Conservation (phyloP, 805 yeast species). For the Saturnispora besseyi region DNA sequence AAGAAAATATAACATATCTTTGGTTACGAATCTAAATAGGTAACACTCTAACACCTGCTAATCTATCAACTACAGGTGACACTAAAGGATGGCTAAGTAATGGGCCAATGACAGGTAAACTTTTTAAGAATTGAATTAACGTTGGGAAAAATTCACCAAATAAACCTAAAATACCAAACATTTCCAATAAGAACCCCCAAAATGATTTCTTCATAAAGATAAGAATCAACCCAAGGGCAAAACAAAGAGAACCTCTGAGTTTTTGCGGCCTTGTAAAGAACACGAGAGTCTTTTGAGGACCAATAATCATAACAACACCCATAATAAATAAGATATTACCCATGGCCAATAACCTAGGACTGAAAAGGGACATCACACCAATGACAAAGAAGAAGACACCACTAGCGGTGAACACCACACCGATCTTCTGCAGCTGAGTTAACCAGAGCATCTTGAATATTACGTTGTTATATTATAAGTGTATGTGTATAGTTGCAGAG, state of each 20-base stretch:
- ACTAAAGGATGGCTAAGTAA: conserved; percentile 68
- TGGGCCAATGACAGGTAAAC: conserved; percentile 84
- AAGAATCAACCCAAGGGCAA: conserved; percentile 62
- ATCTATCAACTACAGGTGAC: conserved; percentile 63
- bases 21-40: conserved; percentile 38
- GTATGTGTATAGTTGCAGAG: neutral
- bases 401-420: conserved; percentile 86
- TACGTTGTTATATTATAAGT: neutral
- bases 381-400: conserved; percentile 71
- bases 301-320: conserved; percentile 83
- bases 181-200: conserved; percentile 75
- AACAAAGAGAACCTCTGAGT: conserved; percentile 77
- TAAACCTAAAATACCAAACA: conserved; percentile 79
- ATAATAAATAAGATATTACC: conserved; percentile 75
- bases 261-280: conserved; percentile 86
- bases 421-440: conserved; percentile 72
- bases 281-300: conserved; percentile 69
- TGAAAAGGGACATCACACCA: conserved; percentile 82
- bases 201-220: conserved; percentile 73
- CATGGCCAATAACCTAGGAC: conserved; percentile 78
- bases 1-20: neutral
- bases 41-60: conserved; percentile 59
- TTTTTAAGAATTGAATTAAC: conserved; percentile 75
- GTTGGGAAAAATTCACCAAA: conserved; percentile 92
- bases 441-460: conserved; percentile 50